Evolutionary conservation across 495 filamentous ascomycete species (phyloP), one percentile per base, ranked within the genome.

Genomic region (Terfezia boudieri): DNA sequence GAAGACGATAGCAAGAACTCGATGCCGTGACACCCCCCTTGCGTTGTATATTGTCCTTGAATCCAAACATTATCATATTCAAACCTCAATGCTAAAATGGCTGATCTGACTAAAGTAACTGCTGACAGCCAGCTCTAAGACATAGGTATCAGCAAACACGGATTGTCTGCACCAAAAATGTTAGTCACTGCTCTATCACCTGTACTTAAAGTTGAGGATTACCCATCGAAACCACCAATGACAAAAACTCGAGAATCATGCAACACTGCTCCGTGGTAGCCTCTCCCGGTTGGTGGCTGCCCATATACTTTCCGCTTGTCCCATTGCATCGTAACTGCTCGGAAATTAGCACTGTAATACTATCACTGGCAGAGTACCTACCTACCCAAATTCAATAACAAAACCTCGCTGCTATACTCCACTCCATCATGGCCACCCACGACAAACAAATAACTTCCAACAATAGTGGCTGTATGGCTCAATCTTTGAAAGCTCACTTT

Each of bases 41-140:
- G 26, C 26, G 7, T 32, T 32, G 26, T 32, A 32, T 32, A 32
- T 32, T 2, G 26, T 7, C 26, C 26, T 7, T 32, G 7, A 32
- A 4, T 32, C 26, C 26, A 32, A 32, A 5, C 26, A 32, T 32
- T 32, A 32, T 32, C 26, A 32, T 32, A 32, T 46, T 4, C 6
- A 46, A 46, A 81, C 75, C 62, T 80, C 77, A 56, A 81, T 79
- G 12, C 68, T 74, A 55, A 81, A 81, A 62, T 81, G 76, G 58
- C 74, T 77, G 60, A 81, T 81, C 60, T 81, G 78, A 50, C 75
- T 77, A 56, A 80, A 81, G 59, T 81, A 81, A 36, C 77, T 73
- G 58, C 78, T 77, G 6, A 80, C 76, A 3, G 75, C 78, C 50
- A 81, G 67, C 63, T 81, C 78, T 22, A 81, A 68, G 5, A 79